Conservation (phyloP, 2,329 filamentous ascomycete species). For the Fusarium devonianum region DNA sequence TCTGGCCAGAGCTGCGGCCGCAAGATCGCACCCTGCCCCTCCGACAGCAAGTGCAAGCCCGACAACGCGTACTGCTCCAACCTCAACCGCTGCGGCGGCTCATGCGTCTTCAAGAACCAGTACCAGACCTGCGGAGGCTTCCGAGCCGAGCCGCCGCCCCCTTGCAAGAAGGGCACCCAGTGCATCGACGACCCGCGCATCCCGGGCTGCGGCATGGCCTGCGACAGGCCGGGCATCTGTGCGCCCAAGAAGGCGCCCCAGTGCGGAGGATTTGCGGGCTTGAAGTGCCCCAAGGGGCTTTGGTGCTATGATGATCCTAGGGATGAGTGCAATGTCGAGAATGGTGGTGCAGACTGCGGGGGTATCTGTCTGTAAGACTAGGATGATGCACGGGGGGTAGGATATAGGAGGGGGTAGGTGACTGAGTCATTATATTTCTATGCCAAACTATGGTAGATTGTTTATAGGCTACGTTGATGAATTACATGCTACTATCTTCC, state of each 20-base stretch:
- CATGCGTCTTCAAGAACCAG: constrained; percentile 41
- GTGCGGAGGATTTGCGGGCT: constrained; percentile 42
- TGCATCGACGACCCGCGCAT: constrained; percentile 48
- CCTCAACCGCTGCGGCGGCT: constrained; percentile 41
- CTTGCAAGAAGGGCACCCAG: constrained; percentile 36
- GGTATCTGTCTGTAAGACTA: constrained; percentile 43
- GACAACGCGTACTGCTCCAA: constrained; percentile 34
- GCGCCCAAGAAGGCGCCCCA: constrained; percentile 28
- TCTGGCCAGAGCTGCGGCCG: constrained; percentile 38
- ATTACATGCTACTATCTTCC: too few species aligned
- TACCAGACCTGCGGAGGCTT: constrained; percentile 47
- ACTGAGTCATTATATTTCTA: too few species aligned
- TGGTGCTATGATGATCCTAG: constrained; percentile 43
- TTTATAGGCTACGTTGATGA: too few species aligned
- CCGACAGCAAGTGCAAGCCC: constrained; percentile 40
- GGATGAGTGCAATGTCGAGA: constrained; percentile 41
- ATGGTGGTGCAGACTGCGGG: constrained; percentile 42
- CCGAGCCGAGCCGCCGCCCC: constrained; percentile 27
- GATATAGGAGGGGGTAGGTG: not conserved
- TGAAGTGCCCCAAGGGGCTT: constrained; percentile 39
- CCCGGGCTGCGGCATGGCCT: constrained; percentile 45
- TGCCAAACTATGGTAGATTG: too few species aligned
- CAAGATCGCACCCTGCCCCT: constrained; percentile 42
- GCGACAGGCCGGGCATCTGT: constrained; percentile 47
- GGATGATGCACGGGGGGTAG: too few species aligned